A percentile compares a stretch with the other conserved stretches of the same genome.
Evolutionary conservation across 179 eudicot genomes (phyloP).

Genomic region (Beta corolliflora): DNA sequence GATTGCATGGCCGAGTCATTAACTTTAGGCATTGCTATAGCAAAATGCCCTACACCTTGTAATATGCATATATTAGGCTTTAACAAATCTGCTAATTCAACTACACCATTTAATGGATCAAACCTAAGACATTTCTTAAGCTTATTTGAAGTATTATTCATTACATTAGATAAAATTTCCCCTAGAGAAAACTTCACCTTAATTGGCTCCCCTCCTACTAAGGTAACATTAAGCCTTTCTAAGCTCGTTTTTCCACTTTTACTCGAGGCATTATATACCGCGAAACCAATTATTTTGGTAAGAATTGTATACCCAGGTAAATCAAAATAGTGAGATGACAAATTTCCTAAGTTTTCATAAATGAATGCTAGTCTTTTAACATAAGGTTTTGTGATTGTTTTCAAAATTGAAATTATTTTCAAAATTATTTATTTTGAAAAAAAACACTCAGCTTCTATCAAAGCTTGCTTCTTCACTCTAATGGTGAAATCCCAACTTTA

Average conservation of each 20-base stretch:
- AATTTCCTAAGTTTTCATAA: too few relatives aligned
- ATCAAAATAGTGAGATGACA: too few relatives aligned
- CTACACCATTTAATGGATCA: constrained; percentile 36
- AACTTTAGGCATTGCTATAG: too few relatives aligned
- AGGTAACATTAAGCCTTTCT: constrained; percentile 33
- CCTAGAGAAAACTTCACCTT: constrained; percentile 42
- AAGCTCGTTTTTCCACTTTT: background rate
- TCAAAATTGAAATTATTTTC: constrained; percentile 4
- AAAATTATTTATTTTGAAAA: background rate
- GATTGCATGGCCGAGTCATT: too few relatives aligned
- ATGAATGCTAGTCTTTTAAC: too few relatives aligned
- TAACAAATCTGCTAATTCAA: too few relatives aligned
- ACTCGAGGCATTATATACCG: too few relatives aligned
- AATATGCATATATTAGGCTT: too few relatives aligned
- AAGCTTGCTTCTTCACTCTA: constrained; percentile 21
- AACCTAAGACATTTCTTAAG: constrained; percentile 54
- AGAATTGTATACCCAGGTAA: too few relatives aligned
- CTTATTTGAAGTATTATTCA: background rate
- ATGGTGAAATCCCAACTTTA: constrained; percentile 30
- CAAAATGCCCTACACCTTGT: too few relatives aligned
- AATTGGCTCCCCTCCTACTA: constrained; percentile 35
- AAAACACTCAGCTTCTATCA: constrained; percentile 2
- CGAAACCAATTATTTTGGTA: too few relatives aligned
- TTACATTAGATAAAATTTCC: background rate
- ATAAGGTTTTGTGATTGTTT: too few relatives aligned